Percentiles rank a stretch among this genome's conserved stretches.
Evolutionary conservation across 257 asterid species (phyloP).

Genomic region (Lithospermum erythrorhizon): DNA sequence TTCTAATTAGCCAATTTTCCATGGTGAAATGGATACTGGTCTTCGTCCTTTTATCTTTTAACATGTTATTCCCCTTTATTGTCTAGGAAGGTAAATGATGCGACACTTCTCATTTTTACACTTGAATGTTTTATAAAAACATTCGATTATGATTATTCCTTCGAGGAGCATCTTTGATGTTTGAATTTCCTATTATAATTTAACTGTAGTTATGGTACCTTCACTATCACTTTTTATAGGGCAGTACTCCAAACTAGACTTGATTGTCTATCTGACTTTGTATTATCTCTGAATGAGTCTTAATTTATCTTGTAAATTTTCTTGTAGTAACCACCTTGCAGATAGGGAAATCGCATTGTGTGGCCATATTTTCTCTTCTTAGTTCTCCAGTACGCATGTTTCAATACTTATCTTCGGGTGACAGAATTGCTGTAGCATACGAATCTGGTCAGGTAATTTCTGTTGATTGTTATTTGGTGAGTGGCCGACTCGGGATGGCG

Average conservation of each 20-base stretch:
- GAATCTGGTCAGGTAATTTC: constrained; percentile 65
- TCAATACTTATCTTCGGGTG: constrained; percentile 47
- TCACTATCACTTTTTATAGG: neutral
- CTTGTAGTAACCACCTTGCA: constrained; percentile 49
- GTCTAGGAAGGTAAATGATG: neutral
- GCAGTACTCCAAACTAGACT: neutral
- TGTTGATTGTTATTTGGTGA: neutral
- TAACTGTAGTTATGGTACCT: too few species aligned
- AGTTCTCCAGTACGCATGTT: constrained; percentile 66
- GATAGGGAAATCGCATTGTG: constrained; percentile 34
- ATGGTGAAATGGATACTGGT: neutral
- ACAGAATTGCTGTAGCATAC: constrained; percentile 65
- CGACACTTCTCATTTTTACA: neutral
- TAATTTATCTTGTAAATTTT: constrained; percentile 15
- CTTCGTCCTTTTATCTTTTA: neutral
- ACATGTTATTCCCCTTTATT: neutral
- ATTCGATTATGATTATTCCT: neutral
- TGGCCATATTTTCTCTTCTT: constrained; percentile 42
- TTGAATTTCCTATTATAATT: neutral
- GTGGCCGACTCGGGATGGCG: neutral
- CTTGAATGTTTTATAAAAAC: neutral
- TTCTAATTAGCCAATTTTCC: neutral
- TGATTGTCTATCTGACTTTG: neutral
- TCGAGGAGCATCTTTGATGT: neutral
- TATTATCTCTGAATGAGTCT: constrained; percentile 10